Base-by-base conservation (phyloP, 2,329 filamentous ascomycete genomes). In the Colletotrichum godetiae region DNA sequence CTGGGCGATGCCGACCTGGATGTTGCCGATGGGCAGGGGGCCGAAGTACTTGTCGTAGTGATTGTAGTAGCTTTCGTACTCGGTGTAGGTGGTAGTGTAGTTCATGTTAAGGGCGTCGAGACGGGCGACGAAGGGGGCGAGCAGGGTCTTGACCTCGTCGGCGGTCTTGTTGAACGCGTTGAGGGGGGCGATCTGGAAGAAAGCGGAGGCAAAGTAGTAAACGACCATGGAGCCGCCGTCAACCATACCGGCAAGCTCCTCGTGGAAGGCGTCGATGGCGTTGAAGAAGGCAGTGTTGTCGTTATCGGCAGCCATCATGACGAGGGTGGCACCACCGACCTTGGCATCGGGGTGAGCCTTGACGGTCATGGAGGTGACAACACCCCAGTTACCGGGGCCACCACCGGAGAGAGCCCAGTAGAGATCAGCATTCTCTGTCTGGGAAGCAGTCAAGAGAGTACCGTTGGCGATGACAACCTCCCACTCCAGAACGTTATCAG, bases 401-500 rank as follows among this genome's bases (percentile, higher is more conserved):
- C 83, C 87, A 27, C 87, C 87, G 15, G 84, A 80, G 35, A 89
- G 80, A 2, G 86, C 87, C 85, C 85, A 88, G 79, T 84, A 88
- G 4, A 89, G 79, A 62, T 88, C 87, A 1, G 81, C 37, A 69
- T 89, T 84, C 49, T 81, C 74, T 24, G 79, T 81, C 35, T 78
- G 78, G n/a, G 81, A 84, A 31, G 82, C 85, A 53, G 85, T 84
- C 4, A 87, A 78, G 27, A 85, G 81, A 5, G 79, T 75, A 15
- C 88, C 87, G 71, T 84, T 82, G 12, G 86, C 82, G 6, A 84
- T 85, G 8, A 89, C 84, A 15, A 89, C 81, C 67, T 89, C 82
- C 72, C 87, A 80, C 35, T 83, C 80, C 19, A 89, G 79, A 8
- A 87, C 85, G 62, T 92, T 87, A 73, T 93, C 91, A 0, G 89